phyloP scores from a whole-genome alignment of 2,329 filamentous ascomycete species.

The Incumbomyces lentus region DNA sequence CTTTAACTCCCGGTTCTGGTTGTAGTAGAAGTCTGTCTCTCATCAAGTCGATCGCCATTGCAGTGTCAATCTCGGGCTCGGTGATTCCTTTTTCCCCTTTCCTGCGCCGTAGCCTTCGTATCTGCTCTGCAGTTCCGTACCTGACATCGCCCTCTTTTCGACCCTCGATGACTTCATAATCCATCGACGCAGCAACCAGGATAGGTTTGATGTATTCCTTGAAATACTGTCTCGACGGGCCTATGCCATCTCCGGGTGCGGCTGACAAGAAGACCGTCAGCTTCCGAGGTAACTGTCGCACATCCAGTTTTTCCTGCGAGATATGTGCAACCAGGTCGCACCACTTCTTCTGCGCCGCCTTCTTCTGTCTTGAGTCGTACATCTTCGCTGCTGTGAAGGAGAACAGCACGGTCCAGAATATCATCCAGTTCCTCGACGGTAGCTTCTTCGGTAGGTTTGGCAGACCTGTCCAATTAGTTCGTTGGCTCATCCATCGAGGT shows the following conservation, averaged over 20 bases:
- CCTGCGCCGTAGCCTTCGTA: conserved; percentile 56
- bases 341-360: conserved; percentile 76
- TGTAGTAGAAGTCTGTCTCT: conserved; percentile 57
- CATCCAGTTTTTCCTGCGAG: conserved; percentile 61
- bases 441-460: conserved; percentile 74
- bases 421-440: conserved; percentile 94
- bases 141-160: conserved; percentile 85
- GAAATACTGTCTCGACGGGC: conserved; percentile 85
- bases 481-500: conserved; percentile 1
- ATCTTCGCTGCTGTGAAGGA: conserved; percentile 70
- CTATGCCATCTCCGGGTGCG: conserved; percentile 76
- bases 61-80: conserved; percentile 40
- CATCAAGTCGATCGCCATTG: conserved; percentile 51
- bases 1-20: conserved; percentile 62
- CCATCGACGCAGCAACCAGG: conserved; percentile 75
- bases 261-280: conserved; percentile 77
- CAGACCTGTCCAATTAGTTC: conserved; percentile 47
- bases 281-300: conserved; percentile 66
- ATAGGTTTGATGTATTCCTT: conserved; percentile 93
- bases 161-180: conserved; percentile 94
- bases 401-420: conserved; percentile 73
- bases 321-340: conserved; percentile 74
- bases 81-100: conserved; percentile 44
- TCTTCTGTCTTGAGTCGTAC: conserved; percentile 89
- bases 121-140: conserved; percentile 74